Conservation (phyloP, 129 eudicot genomes). For the Smallanthus sonchifolius region DNA sequence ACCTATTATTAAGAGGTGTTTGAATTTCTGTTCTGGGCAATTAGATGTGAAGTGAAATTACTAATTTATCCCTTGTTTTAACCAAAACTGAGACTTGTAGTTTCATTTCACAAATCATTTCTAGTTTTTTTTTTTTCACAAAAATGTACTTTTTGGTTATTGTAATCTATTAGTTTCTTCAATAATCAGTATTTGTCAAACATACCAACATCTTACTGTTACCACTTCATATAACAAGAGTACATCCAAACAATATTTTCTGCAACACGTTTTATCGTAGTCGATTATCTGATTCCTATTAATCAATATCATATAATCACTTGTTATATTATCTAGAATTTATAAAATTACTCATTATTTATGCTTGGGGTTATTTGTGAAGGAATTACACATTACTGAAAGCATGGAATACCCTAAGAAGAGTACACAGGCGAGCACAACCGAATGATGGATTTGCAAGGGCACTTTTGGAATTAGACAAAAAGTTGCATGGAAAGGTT, state of each 20-base stretch:
- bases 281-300: not conserved
- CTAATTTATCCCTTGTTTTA: not conserved
- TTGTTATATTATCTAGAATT: not conserved
- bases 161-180: not conserved
- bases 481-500: slow-evolving; percentile 71
- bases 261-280: not conserved
- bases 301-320: not conserved
- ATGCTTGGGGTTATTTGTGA: slow-evolving; percentile 5
- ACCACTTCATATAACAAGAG: not conserved
- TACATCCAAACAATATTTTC: not conserved
- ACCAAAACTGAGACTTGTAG: not conserved
- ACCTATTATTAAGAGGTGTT: not conserved
- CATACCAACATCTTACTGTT: not conserved
- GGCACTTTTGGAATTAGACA: slow-evolving; percentile 67
- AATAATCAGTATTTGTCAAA: not conserved
- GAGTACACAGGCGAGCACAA: slow-evolving; percentile 90
- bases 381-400: slow-evolving; percentile 69
- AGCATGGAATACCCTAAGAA: slow-evolving; percentile 78
- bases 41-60: not conserved
- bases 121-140: not conserved
- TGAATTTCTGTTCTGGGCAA: not conserved
- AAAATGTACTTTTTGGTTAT: not conserved
- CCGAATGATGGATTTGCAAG: slow-evolving; percentile 95
- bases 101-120: not conserved
- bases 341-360: not conserved